Evolutionary conservation across 169 alveolate species (phyloP).

Genomic region (Amoebophrya sp.): DNA sequence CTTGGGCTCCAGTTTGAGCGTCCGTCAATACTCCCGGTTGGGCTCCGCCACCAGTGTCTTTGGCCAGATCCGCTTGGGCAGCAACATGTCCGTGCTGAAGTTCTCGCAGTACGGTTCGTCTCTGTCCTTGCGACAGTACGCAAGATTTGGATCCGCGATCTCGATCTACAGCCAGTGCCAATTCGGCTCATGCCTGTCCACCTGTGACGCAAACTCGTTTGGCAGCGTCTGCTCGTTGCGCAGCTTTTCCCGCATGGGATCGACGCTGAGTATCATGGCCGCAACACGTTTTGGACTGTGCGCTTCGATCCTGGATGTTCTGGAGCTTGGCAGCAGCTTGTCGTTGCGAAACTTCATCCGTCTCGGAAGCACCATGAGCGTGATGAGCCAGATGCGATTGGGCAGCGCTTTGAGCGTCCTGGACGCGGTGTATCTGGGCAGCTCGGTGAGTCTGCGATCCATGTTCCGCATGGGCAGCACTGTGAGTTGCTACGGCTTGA

Average conservation of each 20-base stretch:
- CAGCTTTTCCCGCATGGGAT: conserved; percentile 42
- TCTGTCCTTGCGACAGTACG: neutral
- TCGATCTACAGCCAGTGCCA: neutral
- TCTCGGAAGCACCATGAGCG: neutral
- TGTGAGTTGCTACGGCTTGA: neutral
- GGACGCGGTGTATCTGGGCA: conserved; percentile 14
- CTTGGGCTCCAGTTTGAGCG: neutral
- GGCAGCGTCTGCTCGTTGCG: conserved; percentile 41
- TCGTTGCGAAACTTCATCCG: neutral
- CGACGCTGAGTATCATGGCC: conserved; percentile 35
- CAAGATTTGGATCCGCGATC: neutral
- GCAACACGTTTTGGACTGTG: conserved; percentile 36
- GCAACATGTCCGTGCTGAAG: conserved; percentile 28
- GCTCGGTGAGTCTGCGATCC: conserved; percentile 17
- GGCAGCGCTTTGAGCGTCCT: neutral
- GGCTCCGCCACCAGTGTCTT: neutral
- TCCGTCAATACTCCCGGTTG: neutral
- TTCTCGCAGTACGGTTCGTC: neutral
- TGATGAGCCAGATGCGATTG: neutral
- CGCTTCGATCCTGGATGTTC: conserved; percentile 14
- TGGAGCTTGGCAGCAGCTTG: neutral
- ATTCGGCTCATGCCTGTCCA: neutral
- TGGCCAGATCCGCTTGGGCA: neutral
- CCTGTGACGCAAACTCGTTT: conserved; percentile 5
- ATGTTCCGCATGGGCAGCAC: conserved; percentile 6